Conservation (phyloP, 2,329 filamentous ascomycete species). For the Colletotrichum zoysiae region DNA sequence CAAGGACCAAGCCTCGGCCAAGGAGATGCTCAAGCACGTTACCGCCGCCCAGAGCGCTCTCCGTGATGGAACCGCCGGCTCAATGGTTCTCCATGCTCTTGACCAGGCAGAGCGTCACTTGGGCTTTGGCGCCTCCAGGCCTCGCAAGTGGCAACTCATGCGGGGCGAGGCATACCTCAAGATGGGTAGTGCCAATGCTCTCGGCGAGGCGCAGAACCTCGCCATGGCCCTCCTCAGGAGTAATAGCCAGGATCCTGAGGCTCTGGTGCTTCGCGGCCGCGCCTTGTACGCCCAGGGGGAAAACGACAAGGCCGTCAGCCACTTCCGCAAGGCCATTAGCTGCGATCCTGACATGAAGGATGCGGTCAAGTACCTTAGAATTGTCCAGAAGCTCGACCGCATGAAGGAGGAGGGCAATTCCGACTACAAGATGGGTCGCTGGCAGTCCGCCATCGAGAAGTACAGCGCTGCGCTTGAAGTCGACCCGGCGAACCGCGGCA, state of each 20-base stretch:
- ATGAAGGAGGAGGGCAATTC: slow-evolving; percentile 95
- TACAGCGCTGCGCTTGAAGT: slow-evolving; percentile 87
- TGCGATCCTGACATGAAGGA: slow-evolving; percentile 93
- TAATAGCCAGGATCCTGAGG: slow-evolving; percentile 94
- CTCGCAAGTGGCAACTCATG: slow-evolving; percentile 94
- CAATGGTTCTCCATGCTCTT: slow-evolving; percentile 91
- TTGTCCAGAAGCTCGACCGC: slow-evolving; percentile 90
- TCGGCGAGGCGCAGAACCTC: slow-evolving; percentile 93
- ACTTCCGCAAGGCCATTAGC: slow-evolving; percentile 89
- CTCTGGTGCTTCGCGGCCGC: slow-evolving; percentile 87
- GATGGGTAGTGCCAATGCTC: slow-evolving; percentile 89
- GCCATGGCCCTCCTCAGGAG: slow-evolving; percentile 87
- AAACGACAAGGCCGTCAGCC: slow-evolving; percentile 92
- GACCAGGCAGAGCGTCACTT: slow-evolving; percentile 90
- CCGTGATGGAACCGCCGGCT: slow-evolving; percentile 80
- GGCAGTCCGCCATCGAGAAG: slow-evolving; percentile 83
- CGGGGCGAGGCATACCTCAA: slow-evolving; percentile 91
- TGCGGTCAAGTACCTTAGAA: slow-evolving; percentile 88
- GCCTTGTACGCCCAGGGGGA: slow-evolving; percentile 93
- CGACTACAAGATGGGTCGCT: slow-evolving; percentile 88
- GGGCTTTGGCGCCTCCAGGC: slow-evolving; percentile 79
- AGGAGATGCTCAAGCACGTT: slow-evolving; percentile 87
- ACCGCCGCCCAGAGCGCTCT: slow-evolving; percentile 83
- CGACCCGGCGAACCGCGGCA: slow-evolving; percentile 89
- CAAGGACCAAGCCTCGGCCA: slow-evolving; percentile 87